Percentiles rank a stretch among this genome's conserved stretches.
phyloP scores from a whole-genome alignment of 495 filamentous ascomycete genomes.

The Apodospora peruviana region DNA sequence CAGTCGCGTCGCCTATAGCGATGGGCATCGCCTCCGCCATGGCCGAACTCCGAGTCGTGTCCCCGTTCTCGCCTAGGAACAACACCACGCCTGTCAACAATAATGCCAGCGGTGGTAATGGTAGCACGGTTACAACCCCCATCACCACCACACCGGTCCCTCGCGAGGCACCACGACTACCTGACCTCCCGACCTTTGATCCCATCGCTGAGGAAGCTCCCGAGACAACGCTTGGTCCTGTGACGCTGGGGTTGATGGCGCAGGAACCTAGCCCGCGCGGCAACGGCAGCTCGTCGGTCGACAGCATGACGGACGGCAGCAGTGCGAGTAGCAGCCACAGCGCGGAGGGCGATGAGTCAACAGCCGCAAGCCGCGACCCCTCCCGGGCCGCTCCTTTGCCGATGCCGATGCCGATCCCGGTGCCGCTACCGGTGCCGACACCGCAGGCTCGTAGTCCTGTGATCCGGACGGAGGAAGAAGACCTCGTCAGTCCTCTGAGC shows the following conservation, averaged over 20 bases:
- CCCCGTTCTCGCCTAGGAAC: constrained; percentile 15
- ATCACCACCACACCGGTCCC: constrained; percentile 5
- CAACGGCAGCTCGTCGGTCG: constrained; percentile 20
- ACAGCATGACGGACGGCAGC: constrained; percentile 30
- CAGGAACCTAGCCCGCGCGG: constrained; percentile 5
- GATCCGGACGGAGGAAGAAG: constrained; percentile 11
- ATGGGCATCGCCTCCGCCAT: constrained; percentile 20
- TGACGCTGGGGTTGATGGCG: constrained; percentile 7
- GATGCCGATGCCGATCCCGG: neutral
- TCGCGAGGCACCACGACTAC: constrained; percentile 16
- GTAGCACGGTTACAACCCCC: constrained; percentile 1
- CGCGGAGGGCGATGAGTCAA: constrained; percentile 17
- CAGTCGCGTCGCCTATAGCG: constrained; percentile 13
- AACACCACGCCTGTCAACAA: constrained; percentile 4
- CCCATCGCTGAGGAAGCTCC: constrained; percentile 19
- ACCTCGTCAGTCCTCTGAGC: constrained; percentile 19
- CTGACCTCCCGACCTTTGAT: constrained; percentile 17
- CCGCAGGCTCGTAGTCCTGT: neutral
- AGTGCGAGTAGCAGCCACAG: constrained; percentile 25
- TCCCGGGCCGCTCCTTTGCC: neutral
- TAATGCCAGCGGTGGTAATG: neutral
- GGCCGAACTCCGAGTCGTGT: no score
- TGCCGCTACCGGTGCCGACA: neutral
- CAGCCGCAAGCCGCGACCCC: no score
- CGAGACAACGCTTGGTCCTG: constrained; percentile 1